These are phyloP conservation scores for Podila horticola DNA, from an alignment of 192 early-diverging fungal species.

Conservation along the genomic window DNA sequence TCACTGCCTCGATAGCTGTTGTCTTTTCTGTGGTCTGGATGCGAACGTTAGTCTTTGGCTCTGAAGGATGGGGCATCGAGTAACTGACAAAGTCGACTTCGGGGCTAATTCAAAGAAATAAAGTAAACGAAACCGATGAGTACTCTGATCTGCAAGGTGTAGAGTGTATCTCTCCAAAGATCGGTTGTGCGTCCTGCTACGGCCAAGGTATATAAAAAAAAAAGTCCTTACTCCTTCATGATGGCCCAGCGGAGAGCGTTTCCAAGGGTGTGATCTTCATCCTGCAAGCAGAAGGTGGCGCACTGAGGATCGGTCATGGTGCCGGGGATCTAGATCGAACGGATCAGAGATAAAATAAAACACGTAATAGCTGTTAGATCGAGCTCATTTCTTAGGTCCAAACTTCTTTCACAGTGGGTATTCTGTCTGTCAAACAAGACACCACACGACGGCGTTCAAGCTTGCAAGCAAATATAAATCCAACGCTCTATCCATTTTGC, in stretches of 20 bases:
- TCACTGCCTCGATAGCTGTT: slow-evolving; percentile 84
- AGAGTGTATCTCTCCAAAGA: too few species aligned
- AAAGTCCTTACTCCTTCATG: slow-evolving; percentile 86
- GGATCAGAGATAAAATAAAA: not conserved
- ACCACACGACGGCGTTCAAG: not conserved
- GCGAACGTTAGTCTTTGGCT: slow-evolving; percentile 89
- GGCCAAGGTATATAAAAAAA: not conserved
- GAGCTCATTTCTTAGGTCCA: not conserved
- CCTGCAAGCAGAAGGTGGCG: slow-evolving; percentile 88
- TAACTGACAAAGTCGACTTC: slow-evolving; percentile 95
- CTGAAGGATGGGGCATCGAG: slow-evolving; percentile 97
- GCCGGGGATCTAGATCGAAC: slow-evolving; percentile 57
- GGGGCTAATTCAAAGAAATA: slow-evolving; percentile 60
- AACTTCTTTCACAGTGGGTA: not conserved
- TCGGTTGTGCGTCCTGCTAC: too few species aligned
- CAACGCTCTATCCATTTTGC: not conserved
- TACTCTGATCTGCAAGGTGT: not conserved
- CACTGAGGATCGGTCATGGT: slow-evolving; percentile 75
- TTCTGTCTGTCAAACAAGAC: not conserved
- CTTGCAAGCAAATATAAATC: not conserved
- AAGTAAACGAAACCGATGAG: not conserved
- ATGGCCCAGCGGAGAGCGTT: slow-evolving; percentile 93
- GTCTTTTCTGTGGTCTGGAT: slow-evolving; percentile 90
- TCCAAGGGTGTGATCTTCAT: slow-evolving; percentile 98
- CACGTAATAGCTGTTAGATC: not conserved